Base-by-base conservation (phyloP, 768 basidiomycete genomes). In the Leucosporidium yakuticum region DNA sequence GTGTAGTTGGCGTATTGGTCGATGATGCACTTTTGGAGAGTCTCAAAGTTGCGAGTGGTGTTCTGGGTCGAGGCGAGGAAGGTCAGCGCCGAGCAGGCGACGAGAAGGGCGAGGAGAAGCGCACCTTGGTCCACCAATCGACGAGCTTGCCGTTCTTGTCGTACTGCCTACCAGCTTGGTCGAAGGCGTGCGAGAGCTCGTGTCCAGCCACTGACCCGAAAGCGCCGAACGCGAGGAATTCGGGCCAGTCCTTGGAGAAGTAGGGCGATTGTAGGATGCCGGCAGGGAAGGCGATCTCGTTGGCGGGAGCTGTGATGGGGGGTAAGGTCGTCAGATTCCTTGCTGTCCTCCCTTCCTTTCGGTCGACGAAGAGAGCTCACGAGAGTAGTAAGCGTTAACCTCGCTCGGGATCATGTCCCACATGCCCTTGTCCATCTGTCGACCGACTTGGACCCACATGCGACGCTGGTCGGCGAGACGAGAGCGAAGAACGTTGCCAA, bases 171-270 rank as follows among this genome's bases (percentile, higher is more conserved):
- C 74, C 74, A 1, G 65, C 56, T 50, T 70, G 90, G 78, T 94
- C 93, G 74, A 94, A 93, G 2, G 90, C 90, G 65, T 93, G 89
- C 27, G 89, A 89, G 55, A 98, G 80, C 78, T 99, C 95, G 77
- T 99, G 95, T 0, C 91, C 85, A 29, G 92, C 93, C 25, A 96
- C 87, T 60, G 88, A 86, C 20, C 94, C 96, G 75, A 98, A 96
- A 2, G 91, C 86, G 27, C 93, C 95, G 72, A 95, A 98, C 34
- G 86, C 84, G 65, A 98, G 81, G 77, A 96, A 95, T 36, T 84
- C 82, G 7, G 96, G 96, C 89, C 91, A 95, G 64, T 85, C 82
- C 62, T 84, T 81, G 6, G 84, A 84, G 82, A 93, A 97, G 84
- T 93, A 97, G 0, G 94, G 94, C 2, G 57, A 27, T 17, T 88